Percentiles rank a stretch among this genome's conserved stretches.
These are phyloP conservation scores for Penicillium antarcticum DNA, from an alignment of 495 filamentous ascomycete genomes.

Conservation along the genomic window DNA sequence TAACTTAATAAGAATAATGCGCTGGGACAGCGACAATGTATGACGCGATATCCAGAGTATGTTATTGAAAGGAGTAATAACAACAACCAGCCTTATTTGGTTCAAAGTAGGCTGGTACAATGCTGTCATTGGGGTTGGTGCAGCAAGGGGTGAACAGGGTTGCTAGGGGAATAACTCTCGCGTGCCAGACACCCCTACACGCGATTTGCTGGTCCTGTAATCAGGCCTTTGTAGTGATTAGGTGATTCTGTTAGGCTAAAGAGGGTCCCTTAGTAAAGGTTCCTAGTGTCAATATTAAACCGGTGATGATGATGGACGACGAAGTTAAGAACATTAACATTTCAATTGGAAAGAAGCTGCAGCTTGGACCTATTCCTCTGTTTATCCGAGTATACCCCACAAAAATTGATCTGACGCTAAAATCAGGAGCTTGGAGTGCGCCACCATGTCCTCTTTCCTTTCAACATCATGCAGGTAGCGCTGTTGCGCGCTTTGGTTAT, in stretches of 20 bases:
- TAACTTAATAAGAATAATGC: background rate
- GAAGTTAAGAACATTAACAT: no score
- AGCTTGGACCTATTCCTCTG: no score
- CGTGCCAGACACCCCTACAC: constrained; percentile 15
- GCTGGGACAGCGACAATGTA: background rate
- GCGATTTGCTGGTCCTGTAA: background rate
- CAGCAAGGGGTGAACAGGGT: constrained; percentile 23
- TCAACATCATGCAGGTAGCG: background rate
- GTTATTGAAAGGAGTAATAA: background rate
- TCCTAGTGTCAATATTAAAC: no score
- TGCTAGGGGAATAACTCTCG: constrained; percentile 13
- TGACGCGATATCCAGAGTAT: background rate
- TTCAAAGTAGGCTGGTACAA: background rate
- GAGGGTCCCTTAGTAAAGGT: no score
- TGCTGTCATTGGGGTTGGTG: background rate
- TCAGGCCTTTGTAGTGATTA: background rate
- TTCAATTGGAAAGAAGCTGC: no score
- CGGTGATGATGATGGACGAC: no score
- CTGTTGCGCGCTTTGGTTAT: background rate
- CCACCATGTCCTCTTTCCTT: background rate
- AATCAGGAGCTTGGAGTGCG: no score
- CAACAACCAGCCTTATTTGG: background rate
- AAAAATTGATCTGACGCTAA: no score
- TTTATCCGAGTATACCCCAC: no score
- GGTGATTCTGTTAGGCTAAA: background rate